Conservation (phyloP, 495 filamentous ascomycete species). For the Penicillium paxilli region DNA sequence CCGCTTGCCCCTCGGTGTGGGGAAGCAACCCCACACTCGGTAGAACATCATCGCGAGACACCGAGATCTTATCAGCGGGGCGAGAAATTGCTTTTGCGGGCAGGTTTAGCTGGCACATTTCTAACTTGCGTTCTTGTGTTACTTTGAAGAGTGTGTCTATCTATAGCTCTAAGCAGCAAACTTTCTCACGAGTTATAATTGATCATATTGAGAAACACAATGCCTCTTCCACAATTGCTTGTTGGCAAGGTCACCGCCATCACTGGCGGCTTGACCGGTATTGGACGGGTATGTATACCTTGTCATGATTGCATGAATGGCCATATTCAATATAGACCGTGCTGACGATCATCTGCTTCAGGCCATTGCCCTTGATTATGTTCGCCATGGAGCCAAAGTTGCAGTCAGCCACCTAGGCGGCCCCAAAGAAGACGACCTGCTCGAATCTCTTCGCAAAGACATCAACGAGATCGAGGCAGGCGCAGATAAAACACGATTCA, state of each 20-base stretch:
- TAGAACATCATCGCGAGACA: conserved; percentile 33
- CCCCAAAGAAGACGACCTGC: conserved; percentile 49
- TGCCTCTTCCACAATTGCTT: conserved; percentile 54
- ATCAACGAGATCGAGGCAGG: conserved; percentile 45
- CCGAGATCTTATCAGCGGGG: conserved; percentile 27
- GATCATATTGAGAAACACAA: conserved; percentile 7
- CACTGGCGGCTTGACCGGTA: conserved; percentile 75
- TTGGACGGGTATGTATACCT: conserved; percentile 53
- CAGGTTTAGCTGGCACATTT: not conserved
- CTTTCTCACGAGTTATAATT: not conserved
- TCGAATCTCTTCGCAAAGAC: conserved; percentile 53
- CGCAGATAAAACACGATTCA: conserved; percentile 46
- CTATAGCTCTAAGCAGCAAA: not conserved
- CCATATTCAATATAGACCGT: not conserved
- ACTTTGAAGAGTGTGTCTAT: not conserved
- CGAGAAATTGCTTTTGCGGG: not conserved
- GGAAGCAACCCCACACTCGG: conserved; percentile 29
- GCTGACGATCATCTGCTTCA: conserved; percentile 7
- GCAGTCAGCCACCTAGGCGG: conserved; percentile 70
- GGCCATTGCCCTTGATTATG: conserved; percentile 70
- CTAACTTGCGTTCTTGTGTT: not conserved
- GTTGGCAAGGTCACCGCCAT: conserved; percentile 70
- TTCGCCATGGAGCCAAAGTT: conserved; percentile 68
- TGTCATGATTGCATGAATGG: too few relatives aligned
- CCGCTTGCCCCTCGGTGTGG: conserved; percentile 12